phyloP scores from a whole-genome alignment of 306 rosid genomes.

The Vigna mungo region DNA sequence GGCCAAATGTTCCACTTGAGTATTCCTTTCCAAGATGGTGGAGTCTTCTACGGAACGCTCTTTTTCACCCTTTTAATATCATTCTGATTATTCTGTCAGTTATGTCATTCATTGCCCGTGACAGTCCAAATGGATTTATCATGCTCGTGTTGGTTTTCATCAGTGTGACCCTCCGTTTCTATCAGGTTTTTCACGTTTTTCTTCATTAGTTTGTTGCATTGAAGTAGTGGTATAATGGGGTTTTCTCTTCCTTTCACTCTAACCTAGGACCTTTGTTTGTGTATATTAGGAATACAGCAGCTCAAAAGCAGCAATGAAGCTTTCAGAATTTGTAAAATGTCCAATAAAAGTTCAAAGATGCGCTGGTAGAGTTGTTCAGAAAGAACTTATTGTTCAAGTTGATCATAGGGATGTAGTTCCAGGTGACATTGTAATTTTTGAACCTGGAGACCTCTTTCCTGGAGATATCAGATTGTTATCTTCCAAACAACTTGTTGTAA shows the following conservation, averaged over 20 bases:
- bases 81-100: conserved; percentile 72
- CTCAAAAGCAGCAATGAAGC: conserved; percentile 88
- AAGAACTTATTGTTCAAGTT: conserved; percentile 75
- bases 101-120: conserved; percentile 67
- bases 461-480: conserved; percentile 82
- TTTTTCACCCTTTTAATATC: conserved; percentile 84
- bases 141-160: conserved; percentile 78
- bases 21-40: conserved; percentile 75
- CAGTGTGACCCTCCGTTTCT: conserved; percentile 82
- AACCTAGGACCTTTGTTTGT: neutral
- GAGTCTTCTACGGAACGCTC: conserved; percentile 76
- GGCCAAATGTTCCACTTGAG: conserved; percentile 77
- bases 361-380: conserved; percentile 83
- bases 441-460: conserved; percentile 90
- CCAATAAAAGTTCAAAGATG: conserved; percentile 90
- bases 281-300: conserved; percentile 72
- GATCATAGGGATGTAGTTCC: conserved; percentile 89
- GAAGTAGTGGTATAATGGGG: neutral
- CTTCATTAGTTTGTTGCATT: conserved; percentile 10
- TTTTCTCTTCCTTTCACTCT: neutral
- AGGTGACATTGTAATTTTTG: conserved; percentile 87
- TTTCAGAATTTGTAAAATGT: conserved; percentile 70
- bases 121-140: conserved; percentile 70
- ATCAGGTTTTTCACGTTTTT: conserved; percentile 56
- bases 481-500: conserved; percentile 83